Evolutionary conservation across 176 grass and related monocot species (phyloP).

Genomic region (Aegilops sharonensis): DNA sequence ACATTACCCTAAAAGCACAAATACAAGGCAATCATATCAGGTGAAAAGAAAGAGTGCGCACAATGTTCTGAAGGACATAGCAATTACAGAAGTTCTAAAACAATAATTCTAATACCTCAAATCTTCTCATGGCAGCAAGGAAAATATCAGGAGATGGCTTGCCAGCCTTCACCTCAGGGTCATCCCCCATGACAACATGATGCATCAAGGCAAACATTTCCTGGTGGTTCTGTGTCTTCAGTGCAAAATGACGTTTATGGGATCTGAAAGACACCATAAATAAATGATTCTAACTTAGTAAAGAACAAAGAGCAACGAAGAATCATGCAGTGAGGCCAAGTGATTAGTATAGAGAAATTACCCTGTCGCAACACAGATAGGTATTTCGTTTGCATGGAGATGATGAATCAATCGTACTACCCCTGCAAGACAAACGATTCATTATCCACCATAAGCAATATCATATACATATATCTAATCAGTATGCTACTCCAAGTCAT

Average conservation of each 20-base stretch:
- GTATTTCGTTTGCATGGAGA: constrained; percentile 69
- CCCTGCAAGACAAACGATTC: constrained; percentile 46
- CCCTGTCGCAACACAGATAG: constrained; percentile 85
- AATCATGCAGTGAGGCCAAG: not conserved
- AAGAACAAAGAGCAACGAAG: not conserved
- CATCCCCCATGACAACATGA: constrained; percentile 89
- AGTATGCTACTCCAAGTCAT: not conserved
- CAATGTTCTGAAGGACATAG: constrained; percentile 3
- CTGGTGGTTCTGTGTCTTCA: constrained; percentile 90
- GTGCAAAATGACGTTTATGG: constrained; percentile 70
- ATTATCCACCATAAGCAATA: not conserved
- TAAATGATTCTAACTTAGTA: constrained; percentile 4
- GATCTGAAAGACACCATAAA: constrained; percentile 48
- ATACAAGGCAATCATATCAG: constrained; percentile 9
- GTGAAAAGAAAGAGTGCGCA: constrained; percentile 7
- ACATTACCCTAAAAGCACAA: constrained; percentile 45
- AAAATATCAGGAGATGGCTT: constrained; percentile 98
- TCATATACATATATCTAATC: not conserved
- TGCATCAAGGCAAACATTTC: constrained; percentile 80
- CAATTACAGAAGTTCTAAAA: not conserved
- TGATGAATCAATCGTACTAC: constrained; percentile 63
- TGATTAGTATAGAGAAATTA: constrained; percentile 27
- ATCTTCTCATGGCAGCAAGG: constrained; percentile 76
- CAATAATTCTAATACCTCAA: constrained; percentile 47
- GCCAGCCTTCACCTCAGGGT: constrained; percentile 79